Base-by-base conservation (phyloP, 2,329 filamentous ascomycete species). In the Aspergillus transmontanensis region DNA sequence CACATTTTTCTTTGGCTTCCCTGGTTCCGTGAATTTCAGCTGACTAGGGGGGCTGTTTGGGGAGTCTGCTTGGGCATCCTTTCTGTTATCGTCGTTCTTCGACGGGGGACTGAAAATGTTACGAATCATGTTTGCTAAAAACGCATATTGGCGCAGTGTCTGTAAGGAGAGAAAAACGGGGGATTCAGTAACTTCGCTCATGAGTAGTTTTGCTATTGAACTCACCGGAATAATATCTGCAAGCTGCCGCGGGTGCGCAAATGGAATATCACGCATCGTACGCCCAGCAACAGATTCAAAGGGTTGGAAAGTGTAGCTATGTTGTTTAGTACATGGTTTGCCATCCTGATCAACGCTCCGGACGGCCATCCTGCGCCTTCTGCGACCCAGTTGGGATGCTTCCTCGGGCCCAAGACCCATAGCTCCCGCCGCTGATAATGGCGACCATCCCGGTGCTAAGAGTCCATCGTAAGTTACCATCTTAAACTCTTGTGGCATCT, bases 241-340 rank as follows among this genome's bases (percentile, higher is more conserved):
- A 46, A 82, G 69, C 68, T 82, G 80, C 43, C 79, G 77, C 19
- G 80, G 80, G 68, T 82, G 80, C 12, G 76, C 78, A 58, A 82
- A 82, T 3, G 77, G 78, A 26, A 82, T 70, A 26, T 81, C 77
- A 58, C 70, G 75, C 43, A 82, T 73, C 19, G 76, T 79, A 41
- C 76, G 75, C 28, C 78, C 78, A 19, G 77, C 73, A 46, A 77
- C 74, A 43, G 77, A 73, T 59, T 80, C 79, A 61, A 80, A 78
- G 0, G 77, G 70, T 53, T 81, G 78, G 57, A 82, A 79, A 1
- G 75, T 78, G 63, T 81, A 82, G 58, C 73, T 75, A 60, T 82
- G 80, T n/a, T 71, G 68, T 58, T 77, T 76, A 26, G 68, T 69
- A 30, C 66, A 70, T 21, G 68, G 66, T 23, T 72, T 64, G 10